These are phyloP conservation scores for Lactuca sativa DNA, from an alignment of 129 eudicot species.

Conservation along the genomic window DNA sequence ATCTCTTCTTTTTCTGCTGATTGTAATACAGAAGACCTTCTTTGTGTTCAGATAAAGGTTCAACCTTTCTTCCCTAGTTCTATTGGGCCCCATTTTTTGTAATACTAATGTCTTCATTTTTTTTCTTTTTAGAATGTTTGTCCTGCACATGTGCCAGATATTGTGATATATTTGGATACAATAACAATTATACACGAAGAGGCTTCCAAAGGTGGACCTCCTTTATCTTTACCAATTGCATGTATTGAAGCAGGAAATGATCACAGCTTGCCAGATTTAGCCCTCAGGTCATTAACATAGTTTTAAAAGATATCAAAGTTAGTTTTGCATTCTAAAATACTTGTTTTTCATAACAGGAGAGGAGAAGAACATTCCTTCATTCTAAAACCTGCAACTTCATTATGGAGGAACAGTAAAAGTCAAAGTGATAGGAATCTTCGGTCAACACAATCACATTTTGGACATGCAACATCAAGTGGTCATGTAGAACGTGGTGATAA, in stretches of 20 bases:
- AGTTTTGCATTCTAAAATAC: background rate
- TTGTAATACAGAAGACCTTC: slow-evolving; percentile 93
- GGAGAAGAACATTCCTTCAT: slow-evolving; percentile 99
- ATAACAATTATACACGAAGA: slow-evolving; percentile 85
- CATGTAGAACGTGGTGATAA: slow-evolving; percentile 46
- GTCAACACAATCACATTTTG: slow-evolving; percentile 34
- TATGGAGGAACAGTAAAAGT: slow-evolving; percentile 51
- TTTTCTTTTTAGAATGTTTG: slow-evolving; percentile 66
- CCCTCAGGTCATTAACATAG: slow-evolving; percentile 61
- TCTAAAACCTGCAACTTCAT: slow-evolving; percentile 72
- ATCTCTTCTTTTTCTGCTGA: slow-evolving; percentile 73
- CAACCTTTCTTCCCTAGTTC: background rate
- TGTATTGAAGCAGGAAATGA: slow-evolving; percentile 83
- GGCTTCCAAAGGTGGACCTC: slow-evolving; percentile 80
- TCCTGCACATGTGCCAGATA: slow-evolving; percentile 79
- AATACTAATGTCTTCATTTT: too few relatives aligned
- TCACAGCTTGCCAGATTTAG: slow-evolving; percentile 76
- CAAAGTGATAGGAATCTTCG: slow-evolving; percentile 36
- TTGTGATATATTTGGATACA: slow-evolving; percentile 83
- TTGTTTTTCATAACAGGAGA: slow-evolving; percentile 60
- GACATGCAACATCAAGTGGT: slow-evolving; percentile 45
- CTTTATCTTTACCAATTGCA: slow-evolving; percentile 74
- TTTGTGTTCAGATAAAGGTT: slow-evolving; percentile 95
- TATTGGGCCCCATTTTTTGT: background rate
- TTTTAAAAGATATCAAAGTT: too few relatives aligned